Evolutionary conservation across 83 land plant species (phyloP).

Genomic region (Thuja plicata): DNA sequence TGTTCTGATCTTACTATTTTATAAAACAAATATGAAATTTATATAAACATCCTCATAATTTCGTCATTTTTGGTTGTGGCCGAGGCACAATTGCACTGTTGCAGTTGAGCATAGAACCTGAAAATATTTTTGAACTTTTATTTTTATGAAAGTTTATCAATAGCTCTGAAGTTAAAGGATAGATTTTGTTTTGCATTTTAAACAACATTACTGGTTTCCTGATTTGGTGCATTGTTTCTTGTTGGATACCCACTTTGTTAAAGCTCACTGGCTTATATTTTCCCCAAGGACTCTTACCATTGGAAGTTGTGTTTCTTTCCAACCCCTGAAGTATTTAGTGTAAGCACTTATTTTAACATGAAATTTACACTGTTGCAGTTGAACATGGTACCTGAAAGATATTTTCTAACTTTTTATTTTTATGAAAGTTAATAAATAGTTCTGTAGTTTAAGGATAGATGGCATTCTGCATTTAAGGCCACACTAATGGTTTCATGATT

Average conservation of each 20-base stretch:
- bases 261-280: background rate
- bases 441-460: too few relatives aligned
- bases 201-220: background rate
- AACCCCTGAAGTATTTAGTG: background rate
- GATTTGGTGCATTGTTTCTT: background rate
- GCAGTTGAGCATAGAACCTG: background rate
- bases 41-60: background rate
- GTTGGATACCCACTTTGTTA: background rate
- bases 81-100: background rate
- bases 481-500: too few relatives aligned
- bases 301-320: background rate
- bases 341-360: too few relatives aligned
- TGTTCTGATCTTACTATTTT: background rate
- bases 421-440: too few relatives aligned
- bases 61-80: background rate
- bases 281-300: background rate
- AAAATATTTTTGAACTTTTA: background rate
- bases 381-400: too few relatives aligned
- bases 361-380: too few relatives aligned
- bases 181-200: background rate
- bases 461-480: too few relatives aligned
- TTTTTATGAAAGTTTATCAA: background rate
- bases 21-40: background rate
- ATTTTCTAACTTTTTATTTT: too few relatives aligned
- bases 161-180: background rate